Base-by-base conservation (phyloP, 345 rosid genomes). In the Corchorus capsularis region DNA sequence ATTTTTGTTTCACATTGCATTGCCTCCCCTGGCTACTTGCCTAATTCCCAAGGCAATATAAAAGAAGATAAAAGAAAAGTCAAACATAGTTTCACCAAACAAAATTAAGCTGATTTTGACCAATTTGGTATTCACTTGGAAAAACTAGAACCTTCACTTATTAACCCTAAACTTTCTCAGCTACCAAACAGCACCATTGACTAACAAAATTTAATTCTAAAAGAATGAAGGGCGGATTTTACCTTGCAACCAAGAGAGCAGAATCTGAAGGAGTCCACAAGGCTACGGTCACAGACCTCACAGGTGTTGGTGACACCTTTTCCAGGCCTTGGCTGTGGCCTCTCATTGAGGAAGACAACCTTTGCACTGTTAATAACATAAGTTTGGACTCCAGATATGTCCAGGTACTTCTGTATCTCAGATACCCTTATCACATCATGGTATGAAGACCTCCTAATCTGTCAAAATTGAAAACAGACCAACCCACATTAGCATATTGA, bases 211-310 rank as follows among this genome's bases (percentile, higher is more conserved):
- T 56, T 12, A 8, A 72, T 62, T 55, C 14, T 20, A 4, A 13
- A 13, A 22, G 46, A 32, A 49, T 4, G 6, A 39, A 39, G 8
- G 69, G 15, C 2, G 17, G 12, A 17, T 73, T 14, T 27, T 62
- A 69, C 99, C 99, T 96, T 96, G 89, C 99, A 96, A 54, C 97
- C 98, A 60, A 94, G 97, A 39, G 99, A 96, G 94, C 99, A 96
- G 85, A 94, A 96, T 46, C 87, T 81, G 91, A 92, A 96, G 76
- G 94, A 90, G 77, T 96, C 99, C 3, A 94, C 95, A 43, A 96
- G 98, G 85, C 92, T 90, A 45, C 99, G 97, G 19, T 92, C 89
- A 43, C 99, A 94, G 82, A 90, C 98, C 75, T 91, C 90, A 66
- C 99, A 96, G 65, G 95, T 96, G 84, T 92, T 93, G 72, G 94